Percentiles rank a stretch among this genome's conserved stretches.
Conservation (phyloP, 495 filamentous ascomycete genomes). For the Penicillium arizonense region DNA sequence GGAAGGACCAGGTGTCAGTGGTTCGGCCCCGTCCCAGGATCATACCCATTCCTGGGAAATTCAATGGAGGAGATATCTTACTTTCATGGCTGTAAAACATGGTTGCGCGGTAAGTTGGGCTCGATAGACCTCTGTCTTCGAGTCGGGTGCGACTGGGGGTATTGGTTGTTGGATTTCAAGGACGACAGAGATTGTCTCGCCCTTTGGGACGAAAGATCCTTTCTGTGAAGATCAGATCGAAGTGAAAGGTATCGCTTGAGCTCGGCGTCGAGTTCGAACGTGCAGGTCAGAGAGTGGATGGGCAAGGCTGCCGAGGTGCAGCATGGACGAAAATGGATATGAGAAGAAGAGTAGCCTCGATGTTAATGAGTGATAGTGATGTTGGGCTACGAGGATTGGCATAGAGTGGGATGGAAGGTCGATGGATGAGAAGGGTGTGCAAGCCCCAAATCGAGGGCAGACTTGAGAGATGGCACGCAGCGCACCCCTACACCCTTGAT, state of each 20-base stretch:
- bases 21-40: background rate
- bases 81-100: constrained; percentile 97
- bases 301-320: too few relatives aligned
- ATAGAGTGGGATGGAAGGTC: background rate
- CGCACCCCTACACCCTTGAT: background rate
- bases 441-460: background rate
- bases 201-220: background rate
- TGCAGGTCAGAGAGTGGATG: too few relatives aligned
- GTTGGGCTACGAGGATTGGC: too few relatives aligned
- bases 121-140: background rate
- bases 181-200: background rate
- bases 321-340: background rate
- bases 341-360: background rate
- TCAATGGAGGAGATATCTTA: constrained; percentile 33
- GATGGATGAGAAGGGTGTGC: background rate
- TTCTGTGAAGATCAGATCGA: background rate
- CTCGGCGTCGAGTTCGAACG: too few relatives aligned
- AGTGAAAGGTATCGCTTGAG: too few relatives aligned
- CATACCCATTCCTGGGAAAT: background rate
- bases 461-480: background rate
- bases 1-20: constrained; percentile 12
- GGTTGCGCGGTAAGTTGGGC: constrained; percentile 3
- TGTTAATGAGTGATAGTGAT: too few relatives aligned
- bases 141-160: background rate
- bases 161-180: background rate